phyloP scores from a whole-genome alignment of 1,139 yeast genomes.

The Zygosaccharomyces sapae region DNA sequence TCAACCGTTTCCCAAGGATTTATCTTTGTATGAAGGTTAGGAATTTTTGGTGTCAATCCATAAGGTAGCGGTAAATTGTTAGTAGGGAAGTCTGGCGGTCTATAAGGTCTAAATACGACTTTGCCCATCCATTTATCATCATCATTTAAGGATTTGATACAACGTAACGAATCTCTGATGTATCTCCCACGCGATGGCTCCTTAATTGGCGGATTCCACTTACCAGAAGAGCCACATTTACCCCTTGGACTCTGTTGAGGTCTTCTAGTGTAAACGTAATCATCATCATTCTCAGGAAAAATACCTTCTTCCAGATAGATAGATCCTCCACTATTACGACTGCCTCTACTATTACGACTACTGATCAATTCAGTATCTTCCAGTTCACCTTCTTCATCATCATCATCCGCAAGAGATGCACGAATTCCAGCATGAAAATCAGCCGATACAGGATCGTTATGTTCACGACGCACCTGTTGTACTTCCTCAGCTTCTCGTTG shows the following conservation, averaged over 20 bases:
- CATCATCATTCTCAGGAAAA: slow-evolving; percentile 40
- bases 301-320: slow-evolving; percentile 29
- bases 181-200: slow-evolving; percentile 44
- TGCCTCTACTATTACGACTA: slow-evolving; percentile 9
- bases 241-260: slow-evolving; percentile 7
- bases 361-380: slow-evolving; percentile 7
- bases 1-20: slow-evolving; percentile 12
- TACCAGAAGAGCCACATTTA: slow-evolving; percentile 23
- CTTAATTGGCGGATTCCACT: slow-evolving; percentile 50
- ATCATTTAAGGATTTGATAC: slow-evolving; percentile 51
- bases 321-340: slow-evolving; percentile 12
- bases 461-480: slow-evolving; percentile 20
- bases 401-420: slow-evolving; percentile 10
- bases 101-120: slow-evolving; percentile 45
- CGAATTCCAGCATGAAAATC: slow-evolving; percentile 4
- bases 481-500: slow-evolving; percentile 20
- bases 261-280: slow-evolving; percentile 35
- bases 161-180: slow-evolving; percentile 52
- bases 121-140: slow-evolving; percentile 56
- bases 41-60: slow-evolving; percentile 13
- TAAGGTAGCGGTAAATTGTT: slow-evolving; percentile 26
- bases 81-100: slow-evolving; percentile 29
- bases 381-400: slow-evolving; percentile 15
- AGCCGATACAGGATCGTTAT: slow-evolving; percentile 13
- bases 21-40: slow-evolving; percentile 4